Evolutionary conservation across 2,329 filamentous ascomycete species (phyloP).

Genomic region (Penicillium glabrum): DNA sequence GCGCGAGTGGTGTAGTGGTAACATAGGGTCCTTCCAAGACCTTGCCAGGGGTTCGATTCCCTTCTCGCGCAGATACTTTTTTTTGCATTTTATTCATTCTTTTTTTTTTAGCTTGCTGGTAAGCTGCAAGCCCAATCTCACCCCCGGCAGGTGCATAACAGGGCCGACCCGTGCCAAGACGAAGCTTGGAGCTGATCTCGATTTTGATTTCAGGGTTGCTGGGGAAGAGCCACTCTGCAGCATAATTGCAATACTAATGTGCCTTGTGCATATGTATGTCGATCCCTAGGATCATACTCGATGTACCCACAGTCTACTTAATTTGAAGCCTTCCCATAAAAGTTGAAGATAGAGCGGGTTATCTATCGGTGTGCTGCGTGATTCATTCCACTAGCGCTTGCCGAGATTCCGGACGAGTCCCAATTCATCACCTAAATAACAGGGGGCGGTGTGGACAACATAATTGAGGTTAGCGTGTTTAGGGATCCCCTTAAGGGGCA

Average conservation of each 20-base stretch:
- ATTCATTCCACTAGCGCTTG: background rate
- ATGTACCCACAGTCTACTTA: background rate
- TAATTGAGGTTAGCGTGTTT: conserved; percentile 2
- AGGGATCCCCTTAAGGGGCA: background rate
- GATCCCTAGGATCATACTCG: background rate
- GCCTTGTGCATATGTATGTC: background rate
- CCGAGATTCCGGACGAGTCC: background rate
- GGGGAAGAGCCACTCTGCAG: background rate
- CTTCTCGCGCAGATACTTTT: background rate
- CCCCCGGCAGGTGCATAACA: background rate
- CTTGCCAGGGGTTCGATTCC: no score
- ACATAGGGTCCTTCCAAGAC: no score
- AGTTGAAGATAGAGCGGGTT: background rate
- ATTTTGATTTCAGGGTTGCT: background rate
- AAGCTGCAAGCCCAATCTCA: background rate
- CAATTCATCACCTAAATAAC: background rate
- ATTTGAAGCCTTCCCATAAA: background rate
- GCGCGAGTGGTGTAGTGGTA: no score
- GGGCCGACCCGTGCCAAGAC: conserved; percentile 5
- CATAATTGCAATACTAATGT: background rate
- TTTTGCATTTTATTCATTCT: background rate
- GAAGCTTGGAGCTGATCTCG: background rate
- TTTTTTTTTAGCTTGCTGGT: background rate
- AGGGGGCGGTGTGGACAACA: background rate
- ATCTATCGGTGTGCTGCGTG: background rate